These are phyloP conservation scores for Daldinia vernicosa DNA, from an alignment of 495 filamentous ascomycete species.

Conservation along the genomic window DNA sequence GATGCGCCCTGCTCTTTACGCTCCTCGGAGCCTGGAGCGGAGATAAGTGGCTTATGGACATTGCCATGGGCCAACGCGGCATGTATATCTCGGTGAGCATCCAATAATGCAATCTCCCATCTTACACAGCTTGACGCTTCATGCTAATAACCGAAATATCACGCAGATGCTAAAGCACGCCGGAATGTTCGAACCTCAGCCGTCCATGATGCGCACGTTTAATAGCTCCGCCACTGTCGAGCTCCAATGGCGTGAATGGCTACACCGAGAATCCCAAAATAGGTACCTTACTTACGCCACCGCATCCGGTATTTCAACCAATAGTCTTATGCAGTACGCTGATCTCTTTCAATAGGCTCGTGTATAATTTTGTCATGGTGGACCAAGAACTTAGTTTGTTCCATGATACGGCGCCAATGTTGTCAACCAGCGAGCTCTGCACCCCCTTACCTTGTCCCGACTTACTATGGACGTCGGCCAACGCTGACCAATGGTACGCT, in stretches of 20 bases:
- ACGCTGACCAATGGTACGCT: constrained; percentile 58
- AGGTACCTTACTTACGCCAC: constrained; percentile 53
- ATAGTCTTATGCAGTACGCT: constrained; percentile 23
- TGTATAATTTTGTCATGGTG: constrained; percentile 73
- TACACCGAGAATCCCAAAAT: constrained; percentile 64
- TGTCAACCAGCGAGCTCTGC: constrained; percentile 66
- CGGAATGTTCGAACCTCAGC: constrained; percentile 58
- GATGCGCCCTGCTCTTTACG: constrained; percentile 68
- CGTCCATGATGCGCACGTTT: constrained; percentile 48
- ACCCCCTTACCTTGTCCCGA: constrained; percentile 67
- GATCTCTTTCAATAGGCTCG: constrained; percentile 54
- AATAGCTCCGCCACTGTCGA: constrained; percentile 52
- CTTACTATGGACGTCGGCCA: constrained; percentile 58
- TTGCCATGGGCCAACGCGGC: constrained; percentile 72
- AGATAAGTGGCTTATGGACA: constrained; percentile 77
- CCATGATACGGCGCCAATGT: constrained; percentile 65
- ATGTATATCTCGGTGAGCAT: constrained; percentile 70
- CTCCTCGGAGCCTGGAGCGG: constrained; percentile 71
- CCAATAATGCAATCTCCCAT: constrained; percentile 7
- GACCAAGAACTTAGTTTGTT: constrained; percentile 73
- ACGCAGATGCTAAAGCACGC: constrained; percentile 65
- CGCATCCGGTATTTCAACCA: constrained; percentile 24
- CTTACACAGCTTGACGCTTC: not conserved
- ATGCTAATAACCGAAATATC: constrained; percentile 19
- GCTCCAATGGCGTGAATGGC: constrained; percentile 65